A percentile compares a stretch with the other conserved stretches of the same genome.
Conservation (phyloP, 306 rosid species). For the Begonia fuchsioides region DNA sequence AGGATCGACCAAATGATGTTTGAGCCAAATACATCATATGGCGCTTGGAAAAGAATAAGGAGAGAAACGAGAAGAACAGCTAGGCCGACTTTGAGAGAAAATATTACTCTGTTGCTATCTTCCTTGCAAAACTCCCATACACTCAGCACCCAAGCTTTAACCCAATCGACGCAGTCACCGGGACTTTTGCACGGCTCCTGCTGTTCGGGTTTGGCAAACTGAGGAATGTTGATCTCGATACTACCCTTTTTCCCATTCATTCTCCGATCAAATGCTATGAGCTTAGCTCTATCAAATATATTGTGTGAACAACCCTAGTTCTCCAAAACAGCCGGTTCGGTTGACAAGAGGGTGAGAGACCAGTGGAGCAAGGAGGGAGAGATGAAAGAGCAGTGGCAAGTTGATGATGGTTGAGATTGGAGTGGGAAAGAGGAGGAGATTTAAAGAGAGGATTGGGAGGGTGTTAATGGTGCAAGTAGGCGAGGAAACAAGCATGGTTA, state of each 20-base stretch:
- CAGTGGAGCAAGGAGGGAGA: not conserved
- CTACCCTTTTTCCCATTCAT: slow-evolving; percentile 42
- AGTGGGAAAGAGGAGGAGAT: slow-evolving; percentile 7
- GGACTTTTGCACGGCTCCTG: slow-evolving; percentile 7
- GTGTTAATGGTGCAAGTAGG: slow-evolving; percentile 18
- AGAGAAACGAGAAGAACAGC: slow-evolving; percentile 53
- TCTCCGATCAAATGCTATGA: slow-evolving; percentile 11
- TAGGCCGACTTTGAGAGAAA: slow-evolving; percentile 58
- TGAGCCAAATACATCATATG: slow-evolving; percentile 47
- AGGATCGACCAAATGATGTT: slow-evolving; percentile 66
- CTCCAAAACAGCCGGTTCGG: too few relatives aligned
- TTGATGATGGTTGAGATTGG: not conserved
- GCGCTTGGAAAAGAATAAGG: slow-evolving; percentile 44
- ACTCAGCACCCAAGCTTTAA: slow-evolving; percentile 16
- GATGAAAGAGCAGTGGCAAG: too few relatives aligned
- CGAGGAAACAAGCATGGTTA: slow-evolving; percentile 20
- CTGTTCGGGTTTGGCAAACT: slow-evolving; percentile 9
- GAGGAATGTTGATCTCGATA: slow-evolving; percentile 29
- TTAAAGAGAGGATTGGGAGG: slow-evolving; percentile 18
- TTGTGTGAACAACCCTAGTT: too few relatives aligned
- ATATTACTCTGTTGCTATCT: slow-evolving; percentile 37
- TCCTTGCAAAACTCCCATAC: slow-evolving; percentile 38
- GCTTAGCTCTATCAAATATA: too few relatives aligned
- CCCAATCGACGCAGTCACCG: slow-evolving; percentile 3
- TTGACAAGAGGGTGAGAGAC: not conserved